Evolutionary conservation across 2,329 filamentous ascomycete genomes (phyloP), one percentile per base, ranked within the genome.

Genomic region (Pseudocercospora pini-densiflorae): DNA sequence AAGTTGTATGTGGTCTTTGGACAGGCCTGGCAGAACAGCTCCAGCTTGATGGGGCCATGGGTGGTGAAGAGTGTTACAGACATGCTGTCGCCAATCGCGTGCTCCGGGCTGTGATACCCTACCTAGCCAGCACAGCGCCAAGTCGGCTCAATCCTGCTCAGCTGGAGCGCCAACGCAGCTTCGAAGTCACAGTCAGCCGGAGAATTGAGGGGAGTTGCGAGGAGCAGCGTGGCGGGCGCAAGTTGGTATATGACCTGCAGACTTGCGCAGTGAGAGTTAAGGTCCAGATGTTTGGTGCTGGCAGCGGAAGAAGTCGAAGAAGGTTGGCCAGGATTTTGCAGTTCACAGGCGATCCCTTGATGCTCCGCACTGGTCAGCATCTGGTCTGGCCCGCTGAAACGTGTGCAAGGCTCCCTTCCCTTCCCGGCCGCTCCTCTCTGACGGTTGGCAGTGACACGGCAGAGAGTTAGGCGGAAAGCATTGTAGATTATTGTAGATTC

Each of bases 21-120:
- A 33, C 97, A 93, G 73, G 92, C 90, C 79, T 97, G 93, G 83
- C 94, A 98, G 82, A 97, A 98, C 72, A 99, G 85, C 80, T 98
- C 95, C 74, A 98, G 88, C 82, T 98, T 99, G 78, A 99, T 86
- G 80, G 95, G 90, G 77, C 95, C 95, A 61, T 91, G 86, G 59
- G 89, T 92, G 59, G 95, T 99, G 80, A 97, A 93, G 14, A 99
- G 86, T 72, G 83, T 84, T 71, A 84, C 81, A 62, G 83, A 82
- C 83, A 85, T 84, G 74, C 40, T 57, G 49, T 29, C 31, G 36
- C 21, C 49, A 70, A 59, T 64, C 57, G 58, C 27, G 43, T 36
- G 54, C 24, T 60, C 49, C 53, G 27, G 16, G 8, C 27, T 8
- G 53, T 31, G 53, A 29, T 19, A 33, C 23, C 55, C 51, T 55